A percentile compares a stretch with the other conserved stretches of the same genome.
Conservation (phyloP, 2,329 filamentous ascomycete genomes). For the Teratosphaeria pseudoeucalypti region DNA sequence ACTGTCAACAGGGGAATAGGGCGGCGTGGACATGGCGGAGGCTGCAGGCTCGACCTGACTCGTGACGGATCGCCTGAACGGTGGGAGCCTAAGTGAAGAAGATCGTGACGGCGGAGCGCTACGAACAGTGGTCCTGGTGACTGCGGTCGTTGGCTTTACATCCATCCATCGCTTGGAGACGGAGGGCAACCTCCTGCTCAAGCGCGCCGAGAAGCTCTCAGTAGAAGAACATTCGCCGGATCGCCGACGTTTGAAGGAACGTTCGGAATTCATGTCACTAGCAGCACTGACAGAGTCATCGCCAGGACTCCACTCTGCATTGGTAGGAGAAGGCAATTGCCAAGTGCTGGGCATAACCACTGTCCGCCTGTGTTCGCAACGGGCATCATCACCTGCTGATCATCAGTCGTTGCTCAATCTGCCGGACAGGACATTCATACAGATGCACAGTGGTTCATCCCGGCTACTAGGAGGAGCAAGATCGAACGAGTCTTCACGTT, state of each 20-base stretch:
- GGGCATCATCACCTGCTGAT: constrained; percentile 47
- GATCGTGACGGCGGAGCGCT: constrained; percentile 33
- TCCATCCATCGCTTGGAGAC: constrained; percentile 9
- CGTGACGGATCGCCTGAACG: constrained; percentile 54
- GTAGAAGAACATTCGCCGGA: constrained; percentile 49
- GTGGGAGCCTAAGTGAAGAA: constrained; percentile 68
- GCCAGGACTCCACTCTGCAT: constrained; percentile 22
- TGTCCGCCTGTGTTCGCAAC: constrained; percentile 43
- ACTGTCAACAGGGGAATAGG: constrained; percentile 16
- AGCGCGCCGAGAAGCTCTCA: constrained; percentile 51
- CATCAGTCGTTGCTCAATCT: not conserved
- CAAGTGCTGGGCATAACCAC: not conserved
- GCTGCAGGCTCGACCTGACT: constrained; percentile 31
- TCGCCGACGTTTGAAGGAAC: constrained; percentile 46
- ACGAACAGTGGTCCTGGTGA: constrained; percentile 16
- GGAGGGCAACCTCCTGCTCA: constrained; percentile 45
- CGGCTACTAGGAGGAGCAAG: constrained; percentile 19
- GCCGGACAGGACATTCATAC: constrained; percentile 45
- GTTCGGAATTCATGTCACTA: constrained; percentile 42
- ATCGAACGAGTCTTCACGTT: constrained; percentile 51
- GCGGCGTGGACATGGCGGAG: constrained; percentile 22
- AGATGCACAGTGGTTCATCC: constrained; percentile 53
- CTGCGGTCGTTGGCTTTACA: constrained; percentile 7
- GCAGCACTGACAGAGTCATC: constrained; percentile 50
- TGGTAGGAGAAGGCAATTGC: not conserved